phyloP scores from a whole-genome alignment of 306 rosid genomes.

The Prunus mongolica region DNA sequence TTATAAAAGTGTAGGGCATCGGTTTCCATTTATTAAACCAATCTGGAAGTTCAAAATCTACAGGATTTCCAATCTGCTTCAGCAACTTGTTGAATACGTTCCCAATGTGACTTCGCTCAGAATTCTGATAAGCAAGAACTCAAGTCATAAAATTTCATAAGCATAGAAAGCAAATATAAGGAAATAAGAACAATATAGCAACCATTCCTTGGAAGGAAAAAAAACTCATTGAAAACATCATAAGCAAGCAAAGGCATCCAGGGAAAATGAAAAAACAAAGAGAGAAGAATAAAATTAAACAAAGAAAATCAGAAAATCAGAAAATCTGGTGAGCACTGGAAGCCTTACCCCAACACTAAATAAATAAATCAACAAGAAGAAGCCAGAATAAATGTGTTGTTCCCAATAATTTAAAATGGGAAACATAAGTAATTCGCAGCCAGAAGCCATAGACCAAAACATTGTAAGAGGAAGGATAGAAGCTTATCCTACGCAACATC shows the following conservation, averaged over 20 bases:
- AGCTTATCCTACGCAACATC: no score
- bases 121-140: conserved; percentile 45
- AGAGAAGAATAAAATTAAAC: not conserved
- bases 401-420: not conserved
- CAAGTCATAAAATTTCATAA: not conserved
- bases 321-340: not conserved
- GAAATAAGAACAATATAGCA: not conserved
- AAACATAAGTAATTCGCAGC: not conserved
- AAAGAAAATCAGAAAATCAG: not conserved
- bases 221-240: not conserved
- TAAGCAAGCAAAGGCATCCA: not conserved
- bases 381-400: not conserved
- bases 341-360: not conserved
- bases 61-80: conserved; percentile 65
- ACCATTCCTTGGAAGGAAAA: not conserved
- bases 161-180: not conserved
- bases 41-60: conserved; percentile 86
- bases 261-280: not conserved
- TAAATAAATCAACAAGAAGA: not conserved
- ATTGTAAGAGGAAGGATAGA: not conserved
- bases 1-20: conserved; percentile 58
- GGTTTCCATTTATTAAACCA: conserved; percentile 59
- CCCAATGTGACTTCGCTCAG: conserved; percentile 50
- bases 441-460: not conserved
- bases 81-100: conserved; percentile 66